Conservation (phyloP, 75 land plant genomes). For the Sequoia sempervirens region DNA sequence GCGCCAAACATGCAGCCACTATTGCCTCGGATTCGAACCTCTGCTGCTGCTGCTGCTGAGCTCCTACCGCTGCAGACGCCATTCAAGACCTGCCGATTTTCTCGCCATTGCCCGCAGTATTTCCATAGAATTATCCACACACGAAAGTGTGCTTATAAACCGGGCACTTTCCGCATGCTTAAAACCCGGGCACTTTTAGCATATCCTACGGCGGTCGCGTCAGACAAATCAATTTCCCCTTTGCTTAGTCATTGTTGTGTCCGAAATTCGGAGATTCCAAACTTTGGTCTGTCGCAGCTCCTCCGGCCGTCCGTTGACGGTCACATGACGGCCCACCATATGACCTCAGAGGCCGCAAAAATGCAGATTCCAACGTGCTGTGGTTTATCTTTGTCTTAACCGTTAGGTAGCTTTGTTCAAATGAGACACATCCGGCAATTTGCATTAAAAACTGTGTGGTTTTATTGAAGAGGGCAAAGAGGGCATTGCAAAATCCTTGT, state of each 20-base stretch:
- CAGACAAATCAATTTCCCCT: neutral
- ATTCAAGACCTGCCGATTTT: neutral
- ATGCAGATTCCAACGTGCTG: too few species aligned
- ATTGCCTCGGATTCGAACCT: neutral
- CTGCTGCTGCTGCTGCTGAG: neutral
- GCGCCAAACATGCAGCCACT: neutral
- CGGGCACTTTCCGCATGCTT: neutral
- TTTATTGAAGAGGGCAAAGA: too few species aligned
- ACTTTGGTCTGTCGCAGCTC: neutral
- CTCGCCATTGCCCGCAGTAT: neutral
- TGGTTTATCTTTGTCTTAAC: too few species aligned
- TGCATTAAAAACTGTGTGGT: too few species aligned
- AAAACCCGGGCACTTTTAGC: neutral
- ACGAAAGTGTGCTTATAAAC: neutral
- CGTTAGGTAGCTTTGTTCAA: too few species aligned
- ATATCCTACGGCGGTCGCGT: neutral
- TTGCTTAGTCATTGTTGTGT: neutral
- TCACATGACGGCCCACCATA: neutral
- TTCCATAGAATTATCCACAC: neutral
- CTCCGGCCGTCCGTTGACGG: neutral
- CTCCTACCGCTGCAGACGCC: neutral
- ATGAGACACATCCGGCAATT: too few species aligned
- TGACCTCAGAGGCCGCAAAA: neutral
- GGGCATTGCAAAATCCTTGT: too few species aligned
- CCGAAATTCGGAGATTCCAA: neutral